Conservation (phyloP, 2,329 filamentous ascomycete species). For the Metarhizium guizhouense region DNA sequence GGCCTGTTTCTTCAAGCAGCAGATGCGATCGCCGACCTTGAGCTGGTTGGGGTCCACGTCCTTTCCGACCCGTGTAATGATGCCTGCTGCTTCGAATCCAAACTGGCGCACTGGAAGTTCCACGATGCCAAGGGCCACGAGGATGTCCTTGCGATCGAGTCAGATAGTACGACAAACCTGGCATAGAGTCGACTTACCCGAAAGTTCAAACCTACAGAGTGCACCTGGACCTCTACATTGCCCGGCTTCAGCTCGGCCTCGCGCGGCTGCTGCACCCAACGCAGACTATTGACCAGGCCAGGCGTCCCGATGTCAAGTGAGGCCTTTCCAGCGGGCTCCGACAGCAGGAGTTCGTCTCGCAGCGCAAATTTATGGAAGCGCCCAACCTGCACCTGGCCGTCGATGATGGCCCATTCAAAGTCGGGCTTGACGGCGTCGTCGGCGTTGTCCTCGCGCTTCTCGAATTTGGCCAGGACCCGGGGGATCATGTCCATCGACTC, state of each 20-base stretch:
- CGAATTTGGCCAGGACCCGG: not conserved
- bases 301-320: not conserved
- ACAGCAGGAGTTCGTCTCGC: not conserved
- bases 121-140: conserved; percentile 4
- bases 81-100: conserved; percentile 13
- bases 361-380: not conserved
- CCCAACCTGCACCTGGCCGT: not conserved
- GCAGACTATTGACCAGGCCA: not conserved
- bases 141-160: not conserved
- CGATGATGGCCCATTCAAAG: not conserved
- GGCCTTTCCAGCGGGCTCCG: not conserved
- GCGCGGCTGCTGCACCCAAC: not conserved
- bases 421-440: not conserved
- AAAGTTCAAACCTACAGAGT: conserved; percentile 1
- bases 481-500: not conserved
- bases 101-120: not conserved
- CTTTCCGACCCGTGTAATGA: conserved; percentile 9
- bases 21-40: not conserved
- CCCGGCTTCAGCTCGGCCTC: not conserved
- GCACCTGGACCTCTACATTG: conserved; percentile 3
- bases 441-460: not conserved
- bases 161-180: too few species aligned
- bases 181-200: too few species aligned
- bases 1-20: too few species aligned
- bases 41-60: conserved; percentile 6